phyloP scores from a whole-genome alignment of 2,329 filamentous ascomycete species.

The Calonectria pseudoreteaudii region DNA sequence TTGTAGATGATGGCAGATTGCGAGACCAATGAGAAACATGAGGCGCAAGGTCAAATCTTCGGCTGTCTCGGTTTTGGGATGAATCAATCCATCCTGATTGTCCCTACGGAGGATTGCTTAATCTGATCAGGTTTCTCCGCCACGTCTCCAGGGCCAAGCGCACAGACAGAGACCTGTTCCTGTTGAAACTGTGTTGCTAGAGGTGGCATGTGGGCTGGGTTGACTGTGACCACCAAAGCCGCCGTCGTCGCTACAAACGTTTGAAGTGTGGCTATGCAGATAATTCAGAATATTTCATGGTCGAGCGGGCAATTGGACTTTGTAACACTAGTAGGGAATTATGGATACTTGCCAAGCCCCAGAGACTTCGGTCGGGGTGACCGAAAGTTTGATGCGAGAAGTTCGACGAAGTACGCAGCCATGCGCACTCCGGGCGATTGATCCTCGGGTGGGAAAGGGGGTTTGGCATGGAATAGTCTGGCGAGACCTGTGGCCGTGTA shows the following conservation, averaged over 20 bases:
- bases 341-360: neutral
- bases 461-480: neutral
- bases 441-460: neutral
- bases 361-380: neutral
- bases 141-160: conserved; percentile 11
- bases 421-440: neutral
- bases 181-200: neutral
- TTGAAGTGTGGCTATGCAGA: neutral
- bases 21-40: neutral
- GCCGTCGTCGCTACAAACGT: neutral
- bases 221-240: neutral
- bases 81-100: neutral
- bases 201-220: neutral
- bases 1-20: too few species aligned
- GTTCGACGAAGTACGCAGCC: neutral
- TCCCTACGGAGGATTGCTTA: conserved; percentile 5
- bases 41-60: neutral
- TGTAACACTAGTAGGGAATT: neutral
- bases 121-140: conserved; percentile 6
- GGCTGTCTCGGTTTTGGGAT: neutral
- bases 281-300: neutral
- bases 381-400: neutral
- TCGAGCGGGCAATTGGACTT: neutral
- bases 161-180: conserved; percentile 5
- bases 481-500: neutral